phyloP scores from a whole-genome alignment of 192 early-diverging fungal species.

The Umbelopsis ramanniana region DNA sequence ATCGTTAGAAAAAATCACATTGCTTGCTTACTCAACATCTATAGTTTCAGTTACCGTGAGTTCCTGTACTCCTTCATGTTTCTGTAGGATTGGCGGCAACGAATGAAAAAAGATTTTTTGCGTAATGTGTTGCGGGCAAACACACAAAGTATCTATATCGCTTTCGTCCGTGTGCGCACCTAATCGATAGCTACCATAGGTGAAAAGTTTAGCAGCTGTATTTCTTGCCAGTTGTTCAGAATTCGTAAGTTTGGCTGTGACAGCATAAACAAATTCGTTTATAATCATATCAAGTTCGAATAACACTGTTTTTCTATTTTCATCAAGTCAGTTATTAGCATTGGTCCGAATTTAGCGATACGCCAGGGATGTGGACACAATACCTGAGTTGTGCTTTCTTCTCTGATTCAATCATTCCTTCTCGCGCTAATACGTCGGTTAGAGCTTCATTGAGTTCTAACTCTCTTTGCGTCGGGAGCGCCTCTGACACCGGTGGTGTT shows the following conservation, averaged over 20 bases:
- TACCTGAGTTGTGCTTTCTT: conserved; percentile 62
- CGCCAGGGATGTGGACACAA: background rate
- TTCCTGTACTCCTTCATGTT: conserved; percentile 58
- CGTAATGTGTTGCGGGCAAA: conserved; percentile 62
- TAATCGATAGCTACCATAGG: conserved; percentile 72
- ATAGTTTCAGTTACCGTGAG: conserved; percentile 41
- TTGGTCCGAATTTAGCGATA: too few species aligned
- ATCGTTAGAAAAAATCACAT: background rate
- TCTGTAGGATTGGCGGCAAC: conserved; percentile 40
- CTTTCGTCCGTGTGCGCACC: conserved; percentile 68
- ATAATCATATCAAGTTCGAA: conserved; percentile 52
- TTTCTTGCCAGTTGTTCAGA: conserved; percentile 55
- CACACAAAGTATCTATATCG: conserved; percentile 78
- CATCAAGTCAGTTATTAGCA: background rate
- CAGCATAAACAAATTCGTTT: conserved; percentile 55
- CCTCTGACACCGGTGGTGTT: conserved; percentile 41
- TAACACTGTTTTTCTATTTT: conserved; percentile 50
- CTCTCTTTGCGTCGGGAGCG: conserved; percentile 46
- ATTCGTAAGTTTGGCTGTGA: conserved; percentile 36
- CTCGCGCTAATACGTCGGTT: conserved; percentile 49
- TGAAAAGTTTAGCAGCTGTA: conserved; percentile 66
- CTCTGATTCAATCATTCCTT: conserved; percentile 60
- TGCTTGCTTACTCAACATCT: background rate
- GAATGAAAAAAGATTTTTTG: conserved; percentile 68
- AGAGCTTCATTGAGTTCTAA: conserved; percentile 44